phyloP scores from a whole-genome alignment of 192 early-diverging fungal genomes.

The Diversispora eburnea region DNA sequence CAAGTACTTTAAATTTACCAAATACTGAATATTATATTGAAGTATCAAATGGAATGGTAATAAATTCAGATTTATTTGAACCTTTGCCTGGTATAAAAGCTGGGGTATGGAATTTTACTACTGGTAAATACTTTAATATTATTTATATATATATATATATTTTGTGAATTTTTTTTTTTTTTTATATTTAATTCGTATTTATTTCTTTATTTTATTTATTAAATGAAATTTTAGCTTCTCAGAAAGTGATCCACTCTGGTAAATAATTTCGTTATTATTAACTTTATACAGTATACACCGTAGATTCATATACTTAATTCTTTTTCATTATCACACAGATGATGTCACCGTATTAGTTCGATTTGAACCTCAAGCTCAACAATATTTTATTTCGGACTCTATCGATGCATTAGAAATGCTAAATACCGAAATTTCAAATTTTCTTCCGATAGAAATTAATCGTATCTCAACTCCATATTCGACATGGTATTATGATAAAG shows the following conservation, averaged over 20 bases:
- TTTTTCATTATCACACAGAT: not conserved
- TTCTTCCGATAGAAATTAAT: not conserved
- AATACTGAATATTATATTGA: constrained; percentile 5
- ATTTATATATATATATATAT: not conserved
- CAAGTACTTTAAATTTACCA: constrained; percentile 1
- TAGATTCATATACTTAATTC: too few relatives aligned
- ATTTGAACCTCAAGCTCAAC: not conserved
- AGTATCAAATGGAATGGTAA: not conserved
- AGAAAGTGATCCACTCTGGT: too few relatives aligned
- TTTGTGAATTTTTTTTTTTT: not conserved
- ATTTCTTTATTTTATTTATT: too few relatives aligned
- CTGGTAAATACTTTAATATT: not conserved
- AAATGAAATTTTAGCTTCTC: too few relatives aligned
- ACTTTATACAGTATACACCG: too few relatives aligned
- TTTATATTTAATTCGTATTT: not conserved
- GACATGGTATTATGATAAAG: not conserved
- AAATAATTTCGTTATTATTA: too few relatives aligned
- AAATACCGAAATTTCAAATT: not conserved
- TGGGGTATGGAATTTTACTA: not conserved
- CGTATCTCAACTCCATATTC: not conserved
- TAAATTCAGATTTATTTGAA: not conserved
- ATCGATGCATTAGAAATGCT: not conserved
- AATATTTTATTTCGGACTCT: not conserved
- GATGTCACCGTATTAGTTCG: not conserved
- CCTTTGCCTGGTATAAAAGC: constrained; percentile 6